Evolutionary conservation across 805 yeast species (phyloP), one percentile per base, ranked within the genome.

Genomic region (Kodamaea sagamina): DNA sequence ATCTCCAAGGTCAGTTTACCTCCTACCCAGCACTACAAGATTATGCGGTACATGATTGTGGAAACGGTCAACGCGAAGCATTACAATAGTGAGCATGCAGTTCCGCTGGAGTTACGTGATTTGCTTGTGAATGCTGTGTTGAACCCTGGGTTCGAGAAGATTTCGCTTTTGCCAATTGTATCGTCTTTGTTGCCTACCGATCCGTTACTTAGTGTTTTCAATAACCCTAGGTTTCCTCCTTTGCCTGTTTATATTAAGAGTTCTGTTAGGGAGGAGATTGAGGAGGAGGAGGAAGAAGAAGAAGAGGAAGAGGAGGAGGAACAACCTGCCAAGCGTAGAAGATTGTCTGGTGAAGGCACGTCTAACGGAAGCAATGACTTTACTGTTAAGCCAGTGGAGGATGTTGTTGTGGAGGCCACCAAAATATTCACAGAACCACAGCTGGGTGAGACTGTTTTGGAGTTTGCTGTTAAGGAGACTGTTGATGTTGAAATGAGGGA

Each of bases 211-310:
- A 78, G 86, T 54, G 69, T 84, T 1, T 70, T 87, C 52, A 74
- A 79, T 42, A 84, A 85, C 53, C 95, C 96, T 32, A 72, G 93
- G 54, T 77, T 88, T 52, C 96, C 96, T 3, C 71, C 70, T 6
- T 53, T 66, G 39, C 67, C 70, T 4, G 48, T 50, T 10, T 61
- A 48, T 28, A 49, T 54, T 31, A 56, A 49, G 46, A 58, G 41
- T 26, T 53, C 26, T 4, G 32, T 13, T 7, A 7, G 19, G 8
- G 46, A 42, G 31, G 37, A 28, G 16, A 15, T 29, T 16, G 40
- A 29, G 5, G 47, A 37, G 5, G 48, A 49, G 10, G 47, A 39
- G 11, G 45, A 41, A 3, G 47, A 40, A 4, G 48, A 44, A 6
- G 43, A 35, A 7, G 49, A 41, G 13, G 42, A 43, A 8, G 46